Base-by-base conservation (phyloP, 345 rosid genomes). In the Ricinus communis region DNA sequence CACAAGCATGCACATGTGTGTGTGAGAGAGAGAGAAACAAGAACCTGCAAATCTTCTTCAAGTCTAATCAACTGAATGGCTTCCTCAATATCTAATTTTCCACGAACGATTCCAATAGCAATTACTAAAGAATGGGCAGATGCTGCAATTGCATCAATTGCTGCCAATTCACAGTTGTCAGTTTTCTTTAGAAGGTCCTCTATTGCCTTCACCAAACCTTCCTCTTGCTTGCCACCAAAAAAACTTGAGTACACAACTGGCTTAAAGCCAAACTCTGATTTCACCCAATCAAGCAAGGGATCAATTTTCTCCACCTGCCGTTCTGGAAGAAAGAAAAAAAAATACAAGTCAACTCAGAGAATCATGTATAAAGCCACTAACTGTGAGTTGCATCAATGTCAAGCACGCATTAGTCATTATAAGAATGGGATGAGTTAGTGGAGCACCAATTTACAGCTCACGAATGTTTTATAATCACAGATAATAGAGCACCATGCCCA, bases 41-140 rank as follows among this genome's bases (percentile, higher is more conserved):
- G 51, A 47, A 95, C 99, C 98, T 92, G 99, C 60, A 89, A 78
- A 75, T 92, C 98, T 90, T 95, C 99, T 85, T 95, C 99, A 46
- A 95, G 91, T 81, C 99, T 85, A 65, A 85, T 84, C 83, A 95
- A 80, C 77, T 92, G 85, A 76, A 95, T 81, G 14, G 98, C 96
- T 76, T 89, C 97, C 74, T 92, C 93, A 33, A 95, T 87, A 83
- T 81, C 87, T 86, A 95, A 77, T 59, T 81, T 95, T 70, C 94
- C 96, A 62, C 78, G 77, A 71, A 79, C 82, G 53, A 95, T 81
- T 62, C 84, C 96, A 41, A 92, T 62, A 27, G 96, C 89, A 1
- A 92, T 90, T 27, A 85, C 81, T 55, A 92, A 70, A 2, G 99
- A 95, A 62, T 95, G 97, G 16, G 91, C 90, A 62, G 98, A 82